A percentile compares a stretch with the other conserved stretches of the same genome.
These are phyloP conservation scores for Nakazawaea populi DNA, from an alignment of 805 yeast species.

Conservation along the genomic window DNA sequence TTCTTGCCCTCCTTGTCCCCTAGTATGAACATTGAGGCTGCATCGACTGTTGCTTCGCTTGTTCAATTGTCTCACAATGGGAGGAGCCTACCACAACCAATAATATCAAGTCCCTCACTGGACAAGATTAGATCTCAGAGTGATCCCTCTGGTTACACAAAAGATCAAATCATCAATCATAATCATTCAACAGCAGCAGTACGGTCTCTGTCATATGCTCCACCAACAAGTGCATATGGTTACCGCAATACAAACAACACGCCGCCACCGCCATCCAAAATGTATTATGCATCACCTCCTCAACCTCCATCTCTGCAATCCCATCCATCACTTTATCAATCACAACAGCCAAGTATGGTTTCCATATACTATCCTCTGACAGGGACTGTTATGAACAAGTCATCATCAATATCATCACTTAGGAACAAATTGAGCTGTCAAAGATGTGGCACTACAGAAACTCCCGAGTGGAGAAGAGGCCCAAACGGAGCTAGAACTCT, in stretches of 20 bases:
- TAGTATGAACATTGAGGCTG: not conserved
- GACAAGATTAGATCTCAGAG: slow-evolving; percentile 4
- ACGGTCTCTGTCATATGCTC: not conserved
- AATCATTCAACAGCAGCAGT: not conserved
- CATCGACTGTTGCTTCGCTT: slow-evolving; percentile 3
- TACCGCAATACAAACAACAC: not conserved
- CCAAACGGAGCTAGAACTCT: slow-evolving; percentile 72
- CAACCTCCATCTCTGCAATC: not conserved
- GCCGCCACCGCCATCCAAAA: not conserved
- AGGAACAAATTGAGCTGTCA: slow-evolving; percentile 8
- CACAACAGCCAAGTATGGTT: not conserved
- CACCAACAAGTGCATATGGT: not conserved
- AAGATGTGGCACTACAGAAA: slow-evolving; percentile 44
- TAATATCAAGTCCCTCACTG: not conserved
- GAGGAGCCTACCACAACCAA: slow-evolving; percentile 6
- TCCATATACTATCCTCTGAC: not conserved
- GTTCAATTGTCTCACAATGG: slow-evolving; percentile 7
- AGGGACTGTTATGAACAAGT: not conserved
- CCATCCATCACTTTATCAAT: not conserved
- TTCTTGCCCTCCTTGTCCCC: not conserved
- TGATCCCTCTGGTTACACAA: not conserved
- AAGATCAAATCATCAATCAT: not conserved
- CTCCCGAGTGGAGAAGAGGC: slow-evolving; percentile 86
- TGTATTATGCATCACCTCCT: not conserved
- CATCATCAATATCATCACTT: not conserved